Evolutionary conservation across 305 asterid species (phyloP), one percentile per base, ranked within the genome.

Genomic region (Fraxinus paxiana): DNA sequence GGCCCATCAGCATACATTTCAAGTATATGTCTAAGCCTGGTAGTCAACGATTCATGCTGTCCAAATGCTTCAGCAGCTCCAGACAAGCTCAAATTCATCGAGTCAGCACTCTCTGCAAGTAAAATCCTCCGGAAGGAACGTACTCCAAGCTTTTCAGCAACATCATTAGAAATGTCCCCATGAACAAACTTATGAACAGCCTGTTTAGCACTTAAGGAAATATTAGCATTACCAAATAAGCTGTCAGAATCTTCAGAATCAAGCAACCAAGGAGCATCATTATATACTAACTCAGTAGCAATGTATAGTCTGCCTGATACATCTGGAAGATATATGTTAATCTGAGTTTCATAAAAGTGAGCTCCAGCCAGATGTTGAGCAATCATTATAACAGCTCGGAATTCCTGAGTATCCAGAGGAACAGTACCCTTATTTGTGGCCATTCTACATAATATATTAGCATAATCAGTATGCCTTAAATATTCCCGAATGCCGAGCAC

Each of bases 1-100:
- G 99, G 99, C 69, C 99, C 99, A 85, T 95, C 99, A 54, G 99
- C 97, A 89, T 95, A 95, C 99, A 95, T 94, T 87, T 95, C 99
- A 83, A 95, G 97, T 85, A 95, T 95, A 89, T 95, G 99, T 83
- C 92, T 90, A 81, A 95, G 97, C 84, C 99, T 92, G 77, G 99
- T 95, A 71, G 99, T 95, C 87, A 95, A 87, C 61, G 97, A 93
- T 86, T 95, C 99, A 86, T 95, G 99, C 87, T 95, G 99, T 77
- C 99, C 99, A 89, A 95, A 95, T 76, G 99, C 99, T 87, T 95
- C 99, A 80, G 98, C 97, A 75, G 98, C 98, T 82, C 99, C 99
- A 78, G 97, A 95, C 86, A 95, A 89, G 86, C 97, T 94, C 88
- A 95, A 78, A 89, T 95, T 95, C 99, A 95, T 90, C 7, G 99